Conservation (phyloP, 2,329 filamentous ascomycete species). For the Diplodia mutila region DNA sequence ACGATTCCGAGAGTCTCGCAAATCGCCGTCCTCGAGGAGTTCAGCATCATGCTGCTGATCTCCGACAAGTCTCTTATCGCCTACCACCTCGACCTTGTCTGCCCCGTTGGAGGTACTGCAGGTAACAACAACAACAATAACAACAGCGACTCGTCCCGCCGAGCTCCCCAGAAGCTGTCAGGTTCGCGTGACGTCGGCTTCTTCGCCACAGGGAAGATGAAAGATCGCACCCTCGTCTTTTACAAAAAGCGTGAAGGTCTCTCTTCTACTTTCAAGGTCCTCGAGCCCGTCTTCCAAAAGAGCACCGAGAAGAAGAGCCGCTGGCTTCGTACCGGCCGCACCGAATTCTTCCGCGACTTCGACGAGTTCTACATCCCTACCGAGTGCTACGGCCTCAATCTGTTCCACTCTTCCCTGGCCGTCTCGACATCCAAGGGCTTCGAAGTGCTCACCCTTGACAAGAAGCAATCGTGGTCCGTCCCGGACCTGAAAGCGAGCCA, state of each 20-base stretch:
- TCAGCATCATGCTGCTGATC: slow-evolving; percentile 88
- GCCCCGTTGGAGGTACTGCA: slow-evolving; percentile 57
- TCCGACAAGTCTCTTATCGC: slow-evolving; percentile 90
- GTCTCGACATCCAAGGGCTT: slow-evolving; percentile 91
- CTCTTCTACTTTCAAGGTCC: slow-evolving; percentile 90
- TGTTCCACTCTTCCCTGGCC: slow-evolving; percentile 93
- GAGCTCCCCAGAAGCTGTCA: slow-evolving; percentile 88
- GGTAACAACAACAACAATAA: slow-evolving; percentile 60
- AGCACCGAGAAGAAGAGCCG: slow-evolving; percentile 81
- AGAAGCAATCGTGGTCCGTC: slow-evolving; percentile 93
- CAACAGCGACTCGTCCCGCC: slow-evolving; percentile 67
- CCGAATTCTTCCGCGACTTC: slow-evolving; percentile 96
- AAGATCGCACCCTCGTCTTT: slow-evolving; percentile 90
- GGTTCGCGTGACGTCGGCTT: slow-evolving; percentile 91
- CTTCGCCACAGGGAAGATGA: slow-evolving; percentile 95
- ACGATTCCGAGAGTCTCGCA: slow-evolving; percentile 80
- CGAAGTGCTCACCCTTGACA: slow-evolving; percentile 94
- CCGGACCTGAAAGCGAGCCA: slow-evolving; percentile 80
- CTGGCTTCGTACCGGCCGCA: slow-evolving; percentile 71
- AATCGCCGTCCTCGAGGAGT: slow-evolving; percentile 92
- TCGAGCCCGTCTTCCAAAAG: slow-evolving; percentile 95
- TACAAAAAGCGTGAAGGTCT: slow-evolving; percentile 96
- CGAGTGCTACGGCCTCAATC: slow-evolving; percentile 92
- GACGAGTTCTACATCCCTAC: slow-evolving; percentile 98
- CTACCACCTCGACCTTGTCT: slow-evolving; percentile 88